Base-by-base conservation (phyloP, 441 rosid genomes). In the Euphorbia schlechtendalii region DNA sequence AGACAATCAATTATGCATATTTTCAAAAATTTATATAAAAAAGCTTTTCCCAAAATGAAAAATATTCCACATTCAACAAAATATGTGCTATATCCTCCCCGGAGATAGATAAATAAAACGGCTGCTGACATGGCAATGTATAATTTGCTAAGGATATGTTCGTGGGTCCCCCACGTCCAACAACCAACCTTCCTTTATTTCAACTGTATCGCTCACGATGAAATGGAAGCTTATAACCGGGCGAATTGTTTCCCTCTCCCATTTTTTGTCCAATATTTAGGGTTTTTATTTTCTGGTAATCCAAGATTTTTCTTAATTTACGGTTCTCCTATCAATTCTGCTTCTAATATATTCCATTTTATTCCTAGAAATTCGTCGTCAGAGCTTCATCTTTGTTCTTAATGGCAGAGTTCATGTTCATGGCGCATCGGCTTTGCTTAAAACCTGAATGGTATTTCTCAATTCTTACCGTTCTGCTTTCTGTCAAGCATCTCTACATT, bases 351-450 rank as follows among this genome's bases (percentile, higher is more conserved):
- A 13, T 20, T 3, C 14, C 6, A 20, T 30, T 55, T 72, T 17
- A 27, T 22, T 24, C 51, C 6, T 4, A 59, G 8, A 14, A 53
- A n/a, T 14, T 71, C 74, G 18, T 61, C 75, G 38, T 60, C 80
- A 8, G 72, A 74, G 59, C 81, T 78, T 28, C 45, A 75, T 5
- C 53, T 83, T 62, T 85, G 77, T 66, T 81, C 86, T n/a, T 78
- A 58, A 70, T 85, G 83, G 83, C 80, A 77, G 73, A 83, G 88
- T 73, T 83, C 90, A 18, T 85, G 88, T 24, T 64, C 90, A 8
- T 80, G 88, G 88, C 90, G 90, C 15, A 84, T 83, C 69, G 86
- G 90, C 64, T 78, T 85, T 59, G 88, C 86, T 71, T 70, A 83
- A 48, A 72, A 66, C 36, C 84, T 85, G 49, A 83, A 83, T 75